Evolutionary conservation across 768 basidiomycete genomes (phyloP).

Genomic region (Sistotremastrum niveocremeum): DNA sequence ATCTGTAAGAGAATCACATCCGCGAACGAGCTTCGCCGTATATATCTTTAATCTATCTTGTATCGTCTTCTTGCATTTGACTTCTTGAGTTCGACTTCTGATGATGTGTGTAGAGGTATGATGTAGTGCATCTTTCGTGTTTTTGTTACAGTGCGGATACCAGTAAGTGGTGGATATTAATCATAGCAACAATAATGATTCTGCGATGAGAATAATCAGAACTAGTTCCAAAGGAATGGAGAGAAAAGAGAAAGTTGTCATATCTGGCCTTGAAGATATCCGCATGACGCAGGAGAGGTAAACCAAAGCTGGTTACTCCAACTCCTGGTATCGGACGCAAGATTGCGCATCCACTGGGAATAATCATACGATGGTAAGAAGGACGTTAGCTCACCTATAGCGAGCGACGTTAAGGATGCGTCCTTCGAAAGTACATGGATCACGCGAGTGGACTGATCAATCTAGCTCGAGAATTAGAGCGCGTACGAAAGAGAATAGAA

Average conservation of each 20-base stretch:
- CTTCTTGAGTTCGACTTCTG: no score
- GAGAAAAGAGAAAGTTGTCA: constrained; percentile 31
- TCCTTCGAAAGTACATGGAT: constrained; percentile 27
- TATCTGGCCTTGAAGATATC: constrained; percentile 81
- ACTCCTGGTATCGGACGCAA: constrained; percentile 34
- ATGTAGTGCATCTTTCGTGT: no score
- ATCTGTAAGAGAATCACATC: constrained; percentile 80
- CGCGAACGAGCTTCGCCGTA: constrained; percentile 58
- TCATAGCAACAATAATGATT: no score
- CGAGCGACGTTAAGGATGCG: background rate
- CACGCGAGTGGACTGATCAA: constrained; percentile 89
- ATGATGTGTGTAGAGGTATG: no score
- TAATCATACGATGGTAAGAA: constrained; percentile 3
- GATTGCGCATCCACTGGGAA: constrained; percentile 13
- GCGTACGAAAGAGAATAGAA: background rate
- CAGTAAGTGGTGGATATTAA: no score
- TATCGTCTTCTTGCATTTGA: background rate
- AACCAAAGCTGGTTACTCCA: constrained; percentile 32
- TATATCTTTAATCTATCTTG: constrained; percentile 42
- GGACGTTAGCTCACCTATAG: background rate
- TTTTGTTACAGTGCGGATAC: no score
- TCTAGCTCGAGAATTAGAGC: constrained; percentile 26
- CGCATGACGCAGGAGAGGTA: constrained; percentile 27
- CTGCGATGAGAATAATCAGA: background rate
- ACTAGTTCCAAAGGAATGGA: background rate